These are phyloP conservation scores for Tricholoma saponaceum DNA, from an alignment of 768 basidiomycete genomes.

Conservation along the genomic window DNA sequence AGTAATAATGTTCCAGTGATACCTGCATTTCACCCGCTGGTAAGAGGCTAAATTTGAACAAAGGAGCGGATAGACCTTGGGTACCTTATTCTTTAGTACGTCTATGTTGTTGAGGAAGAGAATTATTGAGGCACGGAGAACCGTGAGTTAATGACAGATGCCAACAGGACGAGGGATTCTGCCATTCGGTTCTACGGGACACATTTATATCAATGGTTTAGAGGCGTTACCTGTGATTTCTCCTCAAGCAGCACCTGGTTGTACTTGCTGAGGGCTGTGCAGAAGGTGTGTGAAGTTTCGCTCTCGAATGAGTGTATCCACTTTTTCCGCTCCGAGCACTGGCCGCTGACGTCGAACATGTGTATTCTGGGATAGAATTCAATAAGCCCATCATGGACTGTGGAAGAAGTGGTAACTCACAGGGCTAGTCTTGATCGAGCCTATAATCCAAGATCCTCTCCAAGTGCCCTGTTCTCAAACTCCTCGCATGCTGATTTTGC, in stretches of 20 bases:
- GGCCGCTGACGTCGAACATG: slow-evolving; percentile 81
- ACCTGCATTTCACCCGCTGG: slow-evolving; percentile 43
- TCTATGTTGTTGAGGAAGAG: slow-evolving; percentile 95
- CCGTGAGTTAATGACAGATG: slow-evolving; percentile 89
- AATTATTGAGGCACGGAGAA: slow-evolving; percentile 88
- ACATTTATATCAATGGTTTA: too few species aligned
- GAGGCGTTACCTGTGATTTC: slow-evolving; percentile 52
- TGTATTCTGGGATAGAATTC: slow-evolving; percentile 48
- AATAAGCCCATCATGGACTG: too few species aligned
- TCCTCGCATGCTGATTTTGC: slow-evolving; percentile 68
- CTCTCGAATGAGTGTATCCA: slow-evolving; percentile 71
- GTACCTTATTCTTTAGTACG: slow-evolving; percentile 85
- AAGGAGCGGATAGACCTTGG: slow-evolving; percentile 31
- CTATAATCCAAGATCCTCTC: slow-evolving; percentile 63
- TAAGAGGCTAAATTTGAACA: background rate
- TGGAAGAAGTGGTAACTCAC: too few species aligned
- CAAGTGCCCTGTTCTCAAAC: slow-evolving; percentile 49
- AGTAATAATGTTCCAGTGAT: slow-evolving; percentile 75
- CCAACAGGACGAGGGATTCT: slow-evolving; percentile 87
- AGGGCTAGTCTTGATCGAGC: too few species aligned
- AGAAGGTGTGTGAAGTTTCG: slow-evolving; percentile 64
- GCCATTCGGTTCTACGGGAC: slow-evolving; percentile 85
- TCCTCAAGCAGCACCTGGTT: slow-evolving; percentile 70
- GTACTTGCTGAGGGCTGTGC: slow-evolving; percentile 66
- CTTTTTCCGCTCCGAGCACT: slow-evolving; percentile 77